phyloP scores from a whole-genome alignment of 2,329 filamentous ascomycete genomes.

The Dothistroma pini region DNA sequence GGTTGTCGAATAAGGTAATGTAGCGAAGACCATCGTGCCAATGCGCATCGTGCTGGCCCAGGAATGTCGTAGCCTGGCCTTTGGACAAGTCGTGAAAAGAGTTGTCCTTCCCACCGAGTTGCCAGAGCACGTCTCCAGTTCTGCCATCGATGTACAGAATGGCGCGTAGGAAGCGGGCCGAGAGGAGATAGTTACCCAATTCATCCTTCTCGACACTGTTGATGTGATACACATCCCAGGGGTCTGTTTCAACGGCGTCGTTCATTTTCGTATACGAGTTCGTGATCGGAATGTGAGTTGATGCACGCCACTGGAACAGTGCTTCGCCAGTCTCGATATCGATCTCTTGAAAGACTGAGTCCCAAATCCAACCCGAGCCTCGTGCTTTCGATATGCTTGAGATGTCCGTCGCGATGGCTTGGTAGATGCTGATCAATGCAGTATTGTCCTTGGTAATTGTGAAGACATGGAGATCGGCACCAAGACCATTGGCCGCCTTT shows the following conservation, averaged over 20 bases:
- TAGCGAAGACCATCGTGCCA: constrained; percentile 38
- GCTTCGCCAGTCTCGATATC: constrained; percentile 52
- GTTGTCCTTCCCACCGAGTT: constrained; percentile 38
- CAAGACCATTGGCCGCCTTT: constrained; percentile 36
- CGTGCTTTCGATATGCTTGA: constrained; percentile 28
- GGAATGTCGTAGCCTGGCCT: constrained; percentile 34
- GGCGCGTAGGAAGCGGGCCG: constrained; percentile 48
- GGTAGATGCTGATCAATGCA: constrained; percentile 42
- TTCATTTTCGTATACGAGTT: constrained; percentile 38
- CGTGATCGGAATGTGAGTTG: constrained; percentile 50
- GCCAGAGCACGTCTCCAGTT: constrained; percentile 52
- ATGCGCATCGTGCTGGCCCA: constrained; percentile 52
- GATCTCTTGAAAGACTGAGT: constrained; percentile 37
- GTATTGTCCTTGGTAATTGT: constrained; percentile 40
- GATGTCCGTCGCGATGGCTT: constrained; percentile 22
- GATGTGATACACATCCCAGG: constrained; percentile 55
- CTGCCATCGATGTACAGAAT: constrained; percentile 48
- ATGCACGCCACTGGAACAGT: constrained; percentile 56
- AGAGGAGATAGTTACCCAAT: constrained; percentile 53
- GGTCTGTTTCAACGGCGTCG: constrained; percentile 41
- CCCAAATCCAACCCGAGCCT: constrained; percentile 32
- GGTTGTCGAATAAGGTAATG: constrained; percentile 20
- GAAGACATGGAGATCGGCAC: constrained; percentile 42
- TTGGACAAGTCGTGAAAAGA: constrained; percentile 28
- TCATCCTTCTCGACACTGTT: constrained; percentile 54